Evolutionary conservation across 768 basidiomycete species (phyloP), one percentile per base, ranked within the genome.

Genomic region (Lepiota venenata): DNA sequence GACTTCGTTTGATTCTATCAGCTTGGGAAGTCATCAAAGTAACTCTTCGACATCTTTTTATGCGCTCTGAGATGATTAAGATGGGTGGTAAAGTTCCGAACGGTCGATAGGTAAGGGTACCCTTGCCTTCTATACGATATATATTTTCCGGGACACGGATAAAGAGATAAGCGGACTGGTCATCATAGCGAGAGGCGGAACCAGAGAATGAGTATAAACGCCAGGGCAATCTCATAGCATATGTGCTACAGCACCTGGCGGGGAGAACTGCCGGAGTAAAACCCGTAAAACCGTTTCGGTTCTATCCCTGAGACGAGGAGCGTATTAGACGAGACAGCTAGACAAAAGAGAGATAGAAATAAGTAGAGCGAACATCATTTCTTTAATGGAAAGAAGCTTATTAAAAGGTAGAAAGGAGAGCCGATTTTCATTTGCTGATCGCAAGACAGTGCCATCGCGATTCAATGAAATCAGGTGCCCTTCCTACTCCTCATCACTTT

Each of bases 401-500:
- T 37, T 6, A 27, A 36, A 22, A 15, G 27, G 15, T 5, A 54
- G 29, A 10, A 47, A 40, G 25, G 35, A 48, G 42, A 11, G 38
- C 32, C 20, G 40, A 36, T 41, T 42, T 55, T 39, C 35, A 55
- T 46, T 55, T 48, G 53, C 53, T 46, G 27, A 45, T 40, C 38
- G 46, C 47, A 55, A 40, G 53, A 36, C 36, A 36, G 16, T 47
- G 14, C 18, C 21, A 36, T 41, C n/a, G 4, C 37, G 8, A 35
- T 11, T 16, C 16, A 25, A 9, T 6, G 12, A 4, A 37, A 2
- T 44, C 42, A 60, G 55, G 60, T 69, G 35, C 63, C 71, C 65
- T 87, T 89, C 59, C 88, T 74, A 27, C 85, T 87, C 64, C 85
- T 76, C 64, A 80, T 70, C 50, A 93, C 91, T 65, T 93, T 93